phyloP scores from a whole-genome alignment of 148 eudicot species.

The Amaranthus cruentus region DNA sequence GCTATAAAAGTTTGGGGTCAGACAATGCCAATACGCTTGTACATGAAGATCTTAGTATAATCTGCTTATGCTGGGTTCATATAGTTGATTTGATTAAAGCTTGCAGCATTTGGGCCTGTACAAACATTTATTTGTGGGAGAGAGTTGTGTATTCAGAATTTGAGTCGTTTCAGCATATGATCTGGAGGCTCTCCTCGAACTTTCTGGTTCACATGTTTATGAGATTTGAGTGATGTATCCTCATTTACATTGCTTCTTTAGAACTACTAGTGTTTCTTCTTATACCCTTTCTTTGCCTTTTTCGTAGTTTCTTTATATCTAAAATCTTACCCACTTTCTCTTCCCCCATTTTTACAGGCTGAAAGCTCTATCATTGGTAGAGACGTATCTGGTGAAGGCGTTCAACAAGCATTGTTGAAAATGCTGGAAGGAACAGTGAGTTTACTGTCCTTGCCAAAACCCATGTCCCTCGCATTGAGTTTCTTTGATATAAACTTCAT shows the following conservation, averaged over 20 bases:
- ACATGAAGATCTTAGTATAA: too few species aligned
- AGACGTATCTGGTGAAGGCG: slow-evolving; percentile 99
- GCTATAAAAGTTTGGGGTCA: too few species aligned
- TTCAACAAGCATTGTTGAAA: slow-evolving; percentile 94
- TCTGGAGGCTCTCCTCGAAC: not conserved
- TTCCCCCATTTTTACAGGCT: slow-evolving; percentile 36
- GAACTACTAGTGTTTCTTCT: not conserved
- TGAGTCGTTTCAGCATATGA: not conserved
- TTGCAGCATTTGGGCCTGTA: not conserved
- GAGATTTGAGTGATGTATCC: not conserved
- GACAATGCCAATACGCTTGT: too few species aligned
- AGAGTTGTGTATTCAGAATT: not conserved
- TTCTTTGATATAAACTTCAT: not conserved
- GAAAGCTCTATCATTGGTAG: slow-evolving; percentile 94
- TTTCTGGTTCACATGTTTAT: not conserved
- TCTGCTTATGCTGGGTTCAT: not conserved
- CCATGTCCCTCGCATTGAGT: not conserved
- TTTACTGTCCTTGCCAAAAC: slow-evolving; percentile 7
- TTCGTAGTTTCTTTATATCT: not conserved
- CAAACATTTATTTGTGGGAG: not conserved
- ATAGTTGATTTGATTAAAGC: not conserved
- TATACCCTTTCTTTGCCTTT: not conserved
- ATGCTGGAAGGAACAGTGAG: slow-evolving; percentile 99
- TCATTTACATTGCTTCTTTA: not conserved
- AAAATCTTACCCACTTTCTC: not conserved